These are phyloP conservation scores for Candida easanensis DNA, from an alignment of 805 yeast genomes.

Conservation along the genomic window DNA sequence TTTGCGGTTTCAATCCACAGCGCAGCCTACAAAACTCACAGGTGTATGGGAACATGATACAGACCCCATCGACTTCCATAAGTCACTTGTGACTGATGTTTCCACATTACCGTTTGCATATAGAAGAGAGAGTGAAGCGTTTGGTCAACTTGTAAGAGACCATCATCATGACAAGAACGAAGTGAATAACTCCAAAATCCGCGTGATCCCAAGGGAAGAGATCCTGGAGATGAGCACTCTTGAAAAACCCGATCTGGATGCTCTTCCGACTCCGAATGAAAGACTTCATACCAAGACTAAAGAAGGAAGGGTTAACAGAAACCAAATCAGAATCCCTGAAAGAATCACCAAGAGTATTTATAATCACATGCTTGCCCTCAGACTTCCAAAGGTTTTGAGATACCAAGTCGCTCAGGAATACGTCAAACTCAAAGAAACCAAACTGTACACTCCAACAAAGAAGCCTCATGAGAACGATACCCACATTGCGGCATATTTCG, in stretches of 20 bases:
- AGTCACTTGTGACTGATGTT: constrained; percentile 14
- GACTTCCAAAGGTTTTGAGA: constrained; percentile 62
- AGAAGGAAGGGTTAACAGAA: constrained; percentile 48
- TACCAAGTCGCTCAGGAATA: constrained; percentile 58
- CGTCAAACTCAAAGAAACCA: constrained; percentile 47
- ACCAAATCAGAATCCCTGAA: constrained; percentile 53
- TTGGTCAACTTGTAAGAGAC: constrained; percentile 42
- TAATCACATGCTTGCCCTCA: constrained; percentile 57
- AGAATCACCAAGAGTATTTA: constrained; percentile 56
- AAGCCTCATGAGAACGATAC: constrained; percentile 65
- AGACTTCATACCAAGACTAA: constrained; percentile 59
- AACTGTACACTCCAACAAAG: constrained; percentile 48
- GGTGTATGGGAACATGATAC: constrained; percentile 21
- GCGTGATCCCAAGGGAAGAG: constrained; percentile 37
- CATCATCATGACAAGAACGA: constrained; percentile 34
- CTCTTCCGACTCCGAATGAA: constrained; percentile 1
- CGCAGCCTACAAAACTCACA: background rate
- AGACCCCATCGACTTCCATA: constrained; percentile 13
- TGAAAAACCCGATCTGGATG: background rate
- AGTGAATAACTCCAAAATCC: constrained; percentile 26
- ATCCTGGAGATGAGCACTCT: constrained; percentile 15
- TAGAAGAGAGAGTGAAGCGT: constrained; percentile 37
- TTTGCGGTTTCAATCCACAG: constrained; percentile 8
- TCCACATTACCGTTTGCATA: constrained; percentile 32
- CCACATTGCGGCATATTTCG: constrained; percentile 73